Evolutionary conservation across 306 rosid genomes (phyloP), one percentile per base, ranked within the genome.

Genomic region (Adenanthera pavonina): DNA sequence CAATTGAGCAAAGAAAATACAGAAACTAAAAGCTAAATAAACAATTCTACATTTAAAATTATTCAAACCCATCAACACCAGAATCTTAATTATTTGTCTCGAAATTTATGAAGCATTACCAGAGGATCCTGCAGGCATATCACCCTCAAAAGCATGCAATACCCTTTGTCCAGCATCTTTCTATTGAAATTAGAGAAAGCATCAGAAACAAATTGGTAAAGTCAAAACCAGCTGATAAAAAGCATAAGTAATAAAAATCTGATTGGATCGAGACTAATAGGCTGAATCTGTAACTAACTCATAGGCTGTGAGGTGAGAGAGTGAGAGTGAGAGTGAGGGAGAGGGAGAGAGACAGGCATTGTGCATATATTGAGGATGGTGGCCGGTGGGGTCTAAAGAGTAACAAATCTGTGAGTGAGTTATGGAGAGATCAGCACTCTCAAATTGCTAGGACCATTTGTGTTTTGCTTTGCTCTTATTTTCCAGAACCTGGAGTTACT

Each of bases 71-170:
- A 33, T 25, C 34, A 77, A 73, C 33, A 69, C 17, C 65, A 73
- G 35, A 48, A 56, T 75, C 33, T 62, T 54, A 60, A 38, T 30
- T 47, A 54, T 46, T n/a, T 68, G 44, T 38, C 61, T 67, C 19
- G 25, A 51, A 72, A 80, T 17, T 43, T 75, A 75, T 56, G 80
- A 47, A 48, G 72, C 56, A 43, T 34, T 69, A 95, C 97, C 96
- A 76, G 88, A 68, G 80, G 87, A 83, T 79, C 81, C 84, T 57
- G 78, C 78, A 38, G 83, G 88, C 78, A 59, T n/a, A 47, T 90
- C 91, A 88, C 74, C 87, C 48, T 86, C 91, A 86, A 84, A 92
- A 66, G 92, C 90, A 86, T 85, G 91, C 88, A 92, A 82, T 36
- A 86, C 73, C 77, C 76, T 81, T 65, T 48, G 85, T 82, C 85